A percentile compares a stretch with the other conserved stretches of the same genome.
Evolutionary conservation across 2,329 filamentous ascomycete genomes (phyloP).

Genomic region (Penicillium digitatum): DNA sequence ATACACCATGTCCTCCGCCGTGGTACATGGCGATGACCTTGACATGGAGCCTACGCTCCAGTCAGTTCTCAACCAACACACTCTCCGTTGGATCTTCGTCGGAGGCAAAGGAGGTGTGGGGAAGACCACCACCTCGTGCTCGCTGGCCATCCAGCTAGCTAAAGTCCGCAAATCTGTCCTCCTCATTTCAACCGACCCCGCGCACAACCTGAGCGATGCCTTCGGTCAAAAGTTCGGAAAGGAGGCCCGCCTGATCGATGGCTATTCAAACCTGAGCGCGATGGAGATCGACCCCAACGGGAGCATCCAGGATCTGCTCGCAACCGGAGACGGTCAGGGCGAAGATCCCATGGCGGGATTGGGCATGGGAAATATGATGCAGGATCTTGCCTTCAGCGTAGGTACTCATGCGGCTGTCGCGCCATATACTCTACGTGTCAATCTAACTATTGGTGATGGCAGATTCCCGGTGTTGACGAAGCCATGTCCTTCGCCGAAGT

Average conservation of each 20-base stretch:
- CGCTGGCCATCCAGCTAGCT: conserved; percentile 94
- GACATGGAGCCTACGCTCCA: conserved; percentile 85
- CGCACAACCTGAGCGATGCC: conserved; percentile 95
- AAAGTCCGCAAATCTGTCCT: conserved; percentile 92
- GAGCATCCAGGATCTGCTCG: conserved; percentile 90
- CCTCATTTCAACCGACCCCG: conserved; percentile 96
- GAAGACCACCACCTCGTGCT: conserved; percentile 99
- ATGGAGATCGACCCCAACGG: conserved; percentile 99
- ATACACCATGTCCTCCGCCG: conserved; percentile 41
- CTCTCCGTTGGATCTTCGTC: conserved; percentile 97
- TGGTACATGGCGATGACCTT: conserved; percentile 58
- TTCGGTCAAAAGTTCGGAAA: conserved; percentile 99
- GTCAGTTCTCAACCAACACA: conserved; percentile 90
- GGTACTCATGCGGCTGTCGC: conserved; percentile 9
- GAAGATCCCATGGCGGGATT: conserved; percentile 65
- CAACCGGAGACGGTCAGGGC: conserved; percentile 63
- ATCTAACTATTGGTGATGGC: conserved; percentile 9
- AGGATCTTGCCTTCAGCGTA: conserved; percentile 93
- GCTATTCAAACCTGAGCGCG: conserved; percentile 88
- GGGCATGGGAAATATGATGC: conserved; percentile 92
- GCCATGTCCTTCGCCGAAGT: conserved; percentile 99
- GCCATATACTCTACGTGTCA: conserved; percentile 3
- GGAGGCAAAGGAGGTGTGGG: conserved; percentile 97
- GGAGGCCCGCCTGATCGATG: conserved; percentile 86
- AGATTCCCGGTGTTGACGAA: conserved; percentile 98